Evolutionary conservation across 495 filamentous ascomycete species (phyloP), one percentile per base, ranked within the genome.

Genomic region (Penicillium ochrochloron): DNA sequence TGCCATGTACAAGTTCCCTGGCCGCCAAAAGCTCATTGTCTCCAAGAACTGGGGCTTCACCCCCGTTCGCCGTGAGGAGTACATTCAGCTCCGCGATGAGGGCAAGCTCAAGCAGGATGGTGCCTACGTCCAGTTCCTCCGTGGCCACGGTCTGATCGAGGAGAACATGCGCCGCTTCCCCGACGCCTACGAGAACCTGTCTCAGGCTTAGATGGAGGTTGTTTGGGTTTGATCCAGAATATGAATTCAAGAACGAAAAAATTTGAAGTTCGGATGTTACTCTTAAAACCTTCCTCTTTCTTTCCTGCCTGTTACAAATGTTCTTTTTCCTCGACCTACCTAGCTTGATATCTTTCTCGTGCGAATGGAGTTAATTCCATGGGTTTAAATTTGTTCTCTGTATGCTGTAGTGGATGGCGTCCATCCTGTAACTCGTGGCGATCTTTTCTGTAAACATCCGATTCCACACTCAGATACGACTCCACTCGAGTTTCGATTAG

Each of bases 1-100:
- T 78, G 94, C 92, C 66, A 95, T 97, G 88, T 99, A 99, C 90
- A 99, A 99, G 90, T 99, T 99, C 91, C 95, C 95, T 66, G 95
- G 95, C 81, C 94, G 95, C 83, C 95, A 99, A 89, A 98, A 99
- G 92, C 96, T 99, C 84, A 96, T 99, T 76, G 89, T 97, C 83
- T 93, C 89, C 85, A 99, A 99, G 91, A 97, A 97, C 85, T 99
- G 95, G 95, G 95, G 95, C 67, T 99, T 98, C 91, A 99, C 95
- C 62, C 92, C 92, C 76, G 91, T 99, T 70, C 90, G 92, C 70
- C 94, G 96, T 73, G 95, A 97, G 64, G 95, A 99, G 79, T 99
- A 97, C 84, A 82, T 96, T 73, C 85, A 91, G 83, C 89, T 92
- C 84, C 93, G 95, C 86, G 83, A 90, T 77, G 89, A 88, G 78